Base-by-base conservation (phyloP, 2,329 filamentous ascomycete genomes). In the Ophiosphaerella korrae region DNA sequence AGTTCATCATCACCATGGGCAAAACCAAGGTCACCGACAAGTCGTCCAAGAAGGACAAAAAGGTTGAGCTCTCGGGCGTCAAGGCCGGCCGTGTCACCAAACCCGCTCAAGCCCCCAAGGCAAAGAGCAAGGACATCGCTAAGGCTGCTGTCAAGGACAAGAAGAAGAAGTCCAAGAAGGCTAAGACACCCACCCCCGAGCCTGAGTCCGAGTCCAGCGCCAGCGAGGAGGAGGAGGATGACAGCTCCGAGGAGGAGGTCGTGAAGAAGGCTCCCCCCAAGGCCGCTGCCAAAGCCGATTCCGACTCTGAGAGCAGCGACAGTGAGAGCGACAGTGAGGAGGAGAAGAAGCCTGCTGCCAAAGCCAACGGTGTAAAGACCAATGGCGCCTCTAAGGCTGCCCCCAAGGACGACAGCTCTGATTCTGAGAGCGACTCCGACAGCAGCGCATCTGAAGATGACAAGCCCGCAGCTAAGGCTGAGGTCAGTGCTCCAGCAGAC, bases 81-180 rank as follows among this genome's bases (percentile, higher is more conserved):
- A 90, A 89, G 80, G 81, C 81, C 64, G 85, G 80, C 62, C 83
- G 83, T 60, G 80, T 89, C 66, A 83, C 82, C 77, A 92, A 91
- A 81, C 72, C 85, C 45, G 79, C 83, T 55, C 81, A 88, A 73
- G 82, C 82, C 59, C 76, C 85, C 70, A 87, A 85, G 77, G 76
- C 80, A 54, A 88, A 88, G 79, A 82, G 84, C 65, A 88, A 88
- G 81, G 80, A 85, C 58, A 71, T 84, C 50, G 85, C 85, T 64
- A 88, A 89, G 81, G 63, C 71, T 44, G 59, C 65, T 51, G 65
- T 77, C 45, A 70, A 70, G 63, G 81, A 81, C 18, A 21, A 21
- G 72, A 78, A 78, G 72, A 80, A 80, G 77, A 82, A 81, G 74
- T 68, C 69, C 52, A 76, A 78, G 73, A 76, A 78, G 72, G 76